A percentile compares a stretch with the other conserved stretches of the same genome.
Conservation (phyloP, 257 asterid species). For the Buddleja alternifolia region DNA sequence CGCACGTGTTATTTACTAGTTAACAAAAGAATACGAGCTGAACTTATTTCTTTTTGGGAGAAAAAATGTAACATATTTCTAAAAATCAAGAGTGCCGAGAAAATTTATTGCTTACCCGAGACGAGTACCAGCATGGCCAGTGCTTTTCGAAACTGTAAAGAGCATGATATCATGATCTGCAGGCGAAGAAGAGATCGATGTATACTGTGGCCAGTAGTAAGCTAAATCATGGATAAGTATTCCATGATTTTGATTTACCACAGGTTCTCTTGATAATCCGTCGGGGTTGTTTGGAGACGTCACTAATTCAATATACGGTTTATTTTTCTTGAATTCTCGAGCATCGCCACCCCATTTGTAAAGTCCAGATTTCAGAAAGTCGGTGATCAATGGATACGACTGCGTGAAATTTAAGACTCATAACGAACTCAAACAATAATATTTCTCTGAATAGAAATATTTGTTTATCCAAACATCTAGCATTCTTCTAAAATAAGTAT, state of each 20-base stretch:
- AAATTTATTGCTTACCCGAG: constrained; percentile 59
- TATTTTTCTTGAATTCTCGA: constrained; percentile 43
- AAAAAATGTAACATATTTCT: neutral
- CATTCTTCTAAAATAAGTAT: neutral
- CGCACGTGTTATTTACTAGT: too few species aligned
- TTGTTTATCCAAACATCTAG: neutral
- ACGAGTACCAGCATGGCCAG: constrained; percentile 94
- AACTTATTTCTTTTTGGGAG: too few species aligned
- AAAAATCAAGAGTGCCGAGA: neutral
- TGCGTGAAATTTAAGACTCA: constrained; percentile 39
- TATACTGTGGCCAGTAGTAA: constrained; percentile 95
- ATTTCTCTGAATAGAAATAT: neutral
- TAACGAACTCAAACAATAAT: neutral
- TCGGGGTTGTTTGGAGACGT: constrained; percentile 97
- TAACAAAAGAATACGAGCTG: too few species aligned
- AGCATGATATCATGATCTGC: constrained; percentile 90
- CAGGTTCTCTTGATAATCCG: constrained; percentile 69
- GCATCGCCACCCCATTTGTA: constrained; percentile 93
- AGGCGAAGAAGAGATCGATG: constrained; percentile 65
- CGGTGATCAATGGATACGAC: constrained; percentile 85
- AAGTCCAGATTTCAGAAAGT: constrained; percentile 81
- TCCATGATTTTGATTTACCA: constrained; percentile 64
- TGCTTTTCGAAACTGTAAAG: constrained; percentile 87
- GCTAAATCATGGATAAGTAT: constrained; percentile 80
- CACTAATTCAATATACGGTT: constrained; percentile 84